phyloP scores from a whole-genome alignment of 106 monocot genomes.

The Allium fistulosum region DNA sequence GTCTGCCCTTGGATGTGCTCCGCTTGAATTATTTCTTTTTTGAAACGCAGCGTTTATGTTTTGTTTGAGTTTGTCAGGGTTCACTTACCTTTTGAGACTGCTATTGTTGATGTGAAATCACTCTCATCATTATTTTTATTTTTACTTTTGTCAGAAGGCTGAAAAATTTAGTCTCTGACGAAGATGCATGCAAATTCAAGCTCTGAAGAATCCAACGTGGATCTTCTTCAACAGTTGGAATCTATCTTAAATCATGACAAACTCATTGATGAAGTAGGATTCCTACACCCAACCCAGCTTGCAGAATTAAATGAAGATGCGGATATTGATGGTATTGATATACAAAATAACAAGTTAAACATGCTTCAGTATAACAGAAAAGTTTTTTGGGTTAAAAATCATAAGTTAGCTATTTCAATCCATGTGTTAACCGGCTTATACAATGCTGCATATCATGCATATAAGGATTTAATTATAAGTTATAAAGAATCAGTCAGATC shows the following conservation, averaged over 20 bases:
- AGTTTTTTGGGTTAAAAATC: constrained; percentile 58
- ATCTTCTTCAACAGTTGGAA: constrained; percentile 13
- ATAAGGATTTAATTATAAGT: constrained; percentile 23
- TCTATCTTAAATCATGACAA: constrained; percentile 2
- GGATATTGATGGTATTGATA: constrained; percentile 1
- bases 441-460: constrained; percentile 28
- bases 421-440: constrained; percentile 37
- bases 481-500: constrained; percentile 21
- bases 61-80: no score
- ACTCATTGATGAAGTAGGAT: constrained; percentile 72
- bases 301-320: constrained; percentile 26
- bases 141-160: no score
- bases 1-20: no score
- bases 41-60: no score
- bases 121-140: no score
- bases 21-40: no score
- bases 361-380: constrained; percentile 18
- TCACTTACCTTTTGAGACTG: no score
- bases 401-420: constrained; percentile 65
- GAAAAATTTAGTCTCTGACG: no score
- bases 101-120: no score
- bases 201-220: not conserved
- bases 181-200: constrained; percentile 1
- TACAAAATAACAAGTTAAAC: not conserved
- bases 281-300: constrained; percentile 66